phyloP scores from a whole-genome alignment of 106 monocot species.

The Apostasia ramifera region DNA sequence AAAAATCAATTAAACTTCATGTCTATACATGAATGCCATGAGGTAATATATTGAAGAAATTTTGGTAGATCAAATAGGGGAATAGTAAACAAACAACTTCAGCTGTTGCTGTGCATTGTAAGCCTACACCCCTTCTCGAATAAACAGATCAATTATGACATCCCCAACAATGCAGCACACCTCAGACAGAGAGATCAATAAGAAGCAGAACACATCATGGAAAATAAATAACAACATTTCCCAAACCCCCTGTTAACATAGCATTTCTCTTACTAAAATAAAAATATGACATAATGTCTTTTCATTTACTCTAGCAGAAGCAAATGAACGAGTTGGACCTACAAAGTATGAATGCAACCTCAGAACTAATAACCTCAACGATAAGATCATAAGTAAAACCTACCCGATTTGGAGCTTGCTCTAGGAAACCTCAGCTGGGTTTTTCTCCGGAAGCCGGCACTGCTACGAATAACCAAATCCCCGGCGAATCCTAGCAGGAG shows the following conservation, averaged over 20 bases:
- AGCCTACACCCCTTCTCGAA: no score
- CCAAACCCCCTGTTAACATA: background rate
- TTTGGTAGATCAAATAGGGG: no score
- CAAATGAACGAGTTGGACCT: background rate
- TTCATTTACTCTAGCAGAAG: background rate
- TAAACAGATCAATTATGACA: no score
- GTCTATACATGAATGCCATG: no score
- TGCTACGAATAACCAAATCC: background rate
- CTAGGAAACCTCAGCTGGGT: background rate
- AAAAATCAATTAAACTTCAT: no score
- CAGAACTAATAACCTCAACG: background rate
- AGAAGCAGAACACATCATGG: background rate
- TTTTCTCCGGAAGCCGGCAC: background rate
- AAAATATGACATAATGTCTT: background rate
- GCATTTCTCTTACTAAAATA: no score
- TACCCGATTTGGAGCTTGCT: conserved; percentile 11
- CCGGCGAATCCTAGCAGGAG: background rate
- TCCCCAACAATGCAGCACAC: no score
- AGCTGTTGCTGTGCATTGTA: no score
- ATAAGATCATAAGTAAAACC: background rate
- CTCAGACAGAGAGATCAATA: background rate
- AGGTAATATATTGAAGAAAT: no score
- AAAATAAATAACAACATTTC: background rate
- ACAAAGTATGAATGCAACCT: background rate
- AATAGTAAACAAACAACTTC: no score